A percentile compares a stretch with the other conserved stretches of the same genome.
Conservation (phyloP, 495 filamentous ascomycete genomes). For the Glutinoglossum americanum region DNA sequence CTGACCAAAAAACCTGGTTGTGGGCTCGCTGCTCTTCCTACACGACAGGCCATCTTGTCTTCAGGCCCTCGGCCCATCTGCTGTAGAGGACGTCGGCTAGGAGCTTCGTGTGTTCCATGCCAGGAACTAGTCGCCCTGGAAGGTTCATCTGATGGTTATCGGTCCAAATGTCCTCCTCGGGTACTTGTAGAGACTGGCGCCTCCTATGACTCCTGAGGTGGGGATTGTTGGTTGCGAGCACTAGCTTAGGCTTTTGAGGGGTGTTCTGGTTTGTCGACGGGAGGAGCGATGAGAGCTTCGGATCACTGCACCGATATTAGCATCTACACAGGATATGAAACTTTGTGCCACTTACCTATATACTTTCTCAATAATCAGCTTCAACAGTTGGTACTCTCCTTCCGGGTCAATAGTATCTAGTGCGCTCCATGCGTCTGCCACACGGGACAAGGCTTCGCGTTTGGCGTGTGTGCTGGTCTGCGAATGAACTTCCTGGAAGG, state of each 20-base stretch:
- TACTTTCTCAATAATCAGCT: conserved; percentile 39
- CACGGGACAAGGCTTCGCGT: conserved; percentile 54
- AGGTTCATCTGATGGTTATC: conserved; percentile 18
- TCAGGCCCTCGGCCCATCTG: conserved; percentile 72
- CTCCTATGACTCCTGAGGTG: conserved; percentile 59
- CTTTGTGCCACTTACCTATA: conserved; percentile 20
- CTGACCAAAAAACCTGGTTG: too few relatives aligned
- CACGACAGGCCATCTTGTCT: conserved; percentile 48
- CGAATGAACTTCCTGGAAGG: conserved; percentile 63
- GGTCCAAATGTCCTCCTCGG: conserved; percentile 18
- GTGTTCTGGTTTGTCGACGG: conserved; percentile 22
- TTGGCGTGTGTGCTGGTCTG: conserved; percentile 54
- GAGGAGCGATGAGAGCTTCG: conserved; percentile 28
- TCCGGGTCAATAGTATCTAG: conserved; percentile 81
- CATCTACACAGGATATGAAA: not conserved
- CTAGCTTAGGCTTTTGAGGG: conserved; percentile 37
- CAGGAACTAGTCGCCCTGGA: conserved; percentile 27
- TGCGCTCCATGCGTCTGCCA: conserved; percentile 65
- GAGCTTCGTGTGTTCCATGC: conserved; percentile 82
- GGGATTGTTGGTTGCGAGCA: conserved; percentile 65
- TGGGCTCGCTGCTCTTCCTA: conserved; percentile 7
- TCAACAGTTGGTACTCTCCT: conserved; percentile 66
- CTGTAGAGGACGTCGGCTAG: conserved; percentile 77
- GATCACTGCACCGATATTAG: conserved; percentile 19
- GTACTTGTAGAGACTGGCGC: conserved; percentile 36